Conservation (phyloP, 768 basidiomycete species). For the Floccularia luteovirens region DNA sequence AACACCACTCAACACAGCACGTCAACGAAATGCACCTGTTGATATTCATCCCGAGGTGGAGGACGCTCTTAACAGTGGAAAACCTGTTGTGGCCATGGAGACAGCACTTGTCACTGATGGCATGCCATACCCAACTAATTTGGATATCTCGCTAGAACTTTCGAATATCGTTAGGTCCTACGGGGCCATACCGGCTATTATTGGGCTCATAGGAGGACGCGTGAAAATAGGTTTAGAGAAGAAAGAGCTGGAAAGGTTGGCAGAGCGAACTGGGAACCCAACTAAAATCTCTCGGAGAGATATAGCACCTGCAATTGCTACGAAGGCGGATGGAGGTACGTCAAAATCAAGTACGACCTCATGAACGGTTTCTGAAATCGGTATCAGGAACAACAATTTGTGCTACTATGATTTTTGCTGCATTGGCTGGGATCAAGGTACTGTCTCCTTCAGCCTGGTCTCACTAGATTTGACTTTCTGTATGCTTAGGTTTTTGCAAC, state of each 20-base stretch:
- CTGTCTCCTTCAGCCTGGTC: conserved; percentile 3
- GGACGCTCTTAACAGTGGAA: conserved; percentile 58
- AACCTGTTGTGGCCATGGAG: conserved; percentile 85
- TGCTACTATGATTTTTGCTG: conserved; percentile 66
- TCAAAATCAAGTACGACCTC: neutral
- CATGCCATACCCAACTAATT: conserved; percentile 75
- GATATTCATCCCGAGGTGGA: conserved; percentile 82
- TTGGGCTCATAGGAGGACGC: conserved; percentile 76
- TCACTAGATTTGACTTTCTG: conserved; percentile 3
- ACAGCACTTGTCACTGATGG: conserved; percentile 92
- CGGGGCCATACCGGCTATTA: conserved; percentile 85
- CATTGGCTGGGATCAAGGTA: conserved; percentile 85
- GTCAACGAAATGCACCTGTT: conserved; percentile 25
- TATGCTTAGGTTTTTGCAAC: conserved; percentile 72
- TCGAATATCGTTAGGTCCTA: conserved; percentile 67
- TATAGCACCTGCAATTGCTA: conserved; percentile 66
- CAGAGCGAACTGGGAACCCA: conserved; percentile 37
- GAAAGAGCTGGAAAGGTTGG: conserved; percentile 60
- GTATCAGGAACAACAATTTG: conserved; percentile 59
- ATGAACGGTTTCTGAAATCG: neutral
- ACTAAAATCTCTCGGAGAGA: conserved; percentile 78
- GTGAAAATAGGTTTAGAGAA: conserved; percentile 78
- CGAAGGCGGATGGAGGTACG: conserved; percentile 62
- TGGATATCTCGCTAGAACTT: conserved; percentile 62
- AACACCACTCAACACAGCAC: neutral